Evolutionary conservation across 257 asterid genomes (phyloP).

Genomic region (Solanum virginianum): DNA sequence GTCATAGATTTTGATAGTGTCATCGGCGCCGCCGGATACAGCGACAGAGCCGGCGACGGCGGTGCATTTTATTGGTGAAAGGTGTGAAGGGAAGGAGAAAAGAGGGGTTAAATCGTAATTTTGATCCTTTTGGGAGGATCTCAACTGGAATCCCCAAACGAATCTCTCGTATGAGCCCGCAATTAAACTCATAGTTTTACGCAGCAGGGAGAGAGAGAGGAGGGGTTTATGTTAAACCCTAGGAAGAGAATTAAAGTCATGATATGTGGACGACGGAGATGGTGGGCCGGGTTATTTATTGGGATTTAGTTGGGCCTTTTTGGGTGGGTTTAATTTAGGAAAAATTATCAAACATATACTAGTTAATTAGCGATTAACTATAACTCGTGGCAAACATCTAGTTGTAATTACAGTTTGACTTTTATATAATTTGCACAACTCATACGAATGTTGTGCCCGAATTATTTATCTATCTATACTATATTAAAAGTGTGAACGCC

Average conservation of each 20-base stretch:
- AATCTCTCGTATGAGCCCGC: conserved; percentile 97
- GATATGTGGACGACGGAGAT: background rate
- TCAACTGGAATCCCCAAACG: conserved; percentile 83
- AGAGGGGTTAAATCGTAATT: conserved; percentile 35
- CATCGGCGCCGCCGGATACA: conserved; percentile 88
- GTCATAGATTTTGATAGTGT: conserved; percentile 89
- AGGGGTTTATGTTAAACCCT: background rate
- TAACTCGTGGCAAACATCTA: fast-evolving
- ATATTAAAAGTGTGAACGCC: too few species aligned
- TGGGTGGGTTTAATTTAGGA: background rate
- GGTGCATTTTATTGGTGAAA: conserved; percentile 76
- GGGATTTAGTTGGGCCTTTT: background rate
- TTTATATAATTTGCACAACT: too few species aligned
- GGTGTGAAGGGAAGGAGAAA: conserved; percentile 94
- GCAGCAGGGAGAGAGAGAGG: background rate
- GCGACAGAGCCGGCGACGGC: conserved; percentile 80
- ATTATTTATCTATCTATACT: too few species aligned
- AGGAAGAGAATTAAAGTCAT: background rate
- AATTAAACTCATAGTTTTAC: conserved; percentile 39
- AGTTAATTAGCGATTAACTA: too few species aligned
- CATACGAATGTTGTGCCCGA: too few species aligned
- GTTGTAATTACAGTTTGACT: too few species aligned
- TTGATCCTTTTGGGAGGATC: conserved; percentile 19
- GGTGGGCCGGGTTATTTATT: background rate
- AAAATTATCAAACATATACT: too few species aligned